Percentiles rank a stretch among this genome's conserved stretches.
phyloP scores from a whole-genome alignment of 352 stramenopile species.

The Globisporangium ultimum region DNA sequence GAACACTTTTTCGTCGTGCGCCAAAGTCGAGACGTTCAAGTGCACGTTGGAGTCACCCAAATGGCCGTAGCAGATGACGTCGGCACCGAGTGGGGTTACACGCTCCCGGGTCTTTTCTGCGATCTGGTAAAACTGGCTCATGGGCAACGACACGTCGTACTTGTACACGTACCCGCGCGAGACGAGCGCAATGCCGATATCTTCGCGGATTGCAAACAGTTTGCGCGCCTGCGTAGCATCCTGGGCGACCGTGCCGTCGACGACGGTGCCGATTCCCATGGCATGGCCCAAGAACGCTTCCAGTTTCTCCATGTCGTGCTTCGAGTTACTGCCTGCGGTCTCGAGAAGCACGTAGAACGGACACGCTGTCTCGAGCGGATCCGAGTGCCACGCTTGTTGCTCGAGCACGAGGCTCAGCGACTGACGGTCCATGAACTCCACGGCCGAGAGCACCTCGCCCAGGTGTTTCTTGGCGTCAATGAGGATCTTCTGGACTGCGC shows the following conservation, averaged over 20 bases:
- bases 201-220: slow-evolving; percentile 95
- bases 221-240: slow-evolving; percentile 87
- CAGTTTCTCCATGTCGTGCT: slow-evolving; percentile 92
- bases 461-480: slow-evolving; percentile 84
- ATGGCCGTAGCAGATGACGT: slow-evolving; percentile 92
- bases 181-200: slow-evolving; percentile 89
- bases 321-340: slow-evolving; percentile 89
- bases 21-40: slow-evolving; percentile 90
- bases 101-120: slow-evolving; percentile 68
- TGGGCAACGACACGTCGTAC: slow-evolving; percentile 96
- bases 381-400: slow-evolving; percentile 63
- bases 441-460: slow-evolving; percentile 93
- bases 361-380: slow-evolving; percentile 55
- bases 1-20: slow-evolving; percentile 66
- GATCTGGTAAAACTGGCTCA: slow-evolving; percentile 90
- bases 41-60: slow-evolving; percentile 97
- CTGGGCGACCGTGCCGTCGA: slow-evolving; percentile 92
- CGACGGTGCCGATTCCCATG: slow-evolving; percentile 63
- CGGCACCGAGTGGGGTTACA: slow-evolving; percentile 40
- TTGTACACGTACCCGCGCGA: slow-evolving; percentile 94
- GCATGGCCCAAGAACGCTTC: slow-evolving; percentile 81
- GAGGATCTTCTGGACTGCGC: slow-evolving; percentile 76
- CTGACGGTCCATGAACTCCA: slow-evolving; percentile 95
- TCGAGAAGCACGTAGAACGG: slow-evolving; percentile 95
- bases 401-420: slow-evolving; percentile 86